Conservation (phyloP, 1,139 yeast species). For the Kodamaea fungicola region DNA sequence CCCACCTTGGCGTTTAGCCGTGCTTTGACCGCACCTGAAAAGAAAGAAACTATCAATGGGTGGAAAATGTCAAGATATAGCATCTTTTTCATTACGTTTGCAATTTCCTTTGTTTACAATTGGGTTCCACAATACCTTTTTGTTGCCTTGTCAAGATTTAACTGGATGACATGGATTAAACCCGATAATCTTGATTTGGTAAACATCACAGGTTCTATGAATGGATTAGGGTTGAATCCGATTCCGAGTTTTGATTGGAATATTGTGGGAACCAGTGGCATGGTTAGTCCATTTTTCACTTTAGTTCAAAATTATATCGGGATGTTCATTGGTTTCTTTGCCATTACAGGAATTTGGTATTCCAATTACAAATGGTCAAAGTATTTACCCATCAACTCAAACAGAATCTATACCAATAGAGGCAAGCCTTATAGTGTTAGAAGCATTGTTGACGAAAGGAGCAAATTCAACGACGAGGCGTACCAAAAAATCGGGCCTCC, state of each 20-base stretch:
- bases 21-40: slow-evolving; percentile 16
- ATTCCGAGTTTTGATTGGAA: slow-evolving; percentile 19
- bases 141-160: slow-evolving; percentile 14
- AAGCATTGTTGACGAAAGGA: slow-evolving; percentile 9
- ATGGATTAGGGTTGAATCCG: slow-evolving; percentile 19
- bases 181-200: slow-evolving; percentile 18
- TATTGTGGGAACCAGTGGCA: slow-evolving; percentile 9
- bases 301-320: slow-evolving; percentile 13
- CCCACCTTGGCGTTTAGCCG: slow-evolving; percentile 19
- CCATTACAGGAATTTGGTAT: slow-evolving; percentile 14
- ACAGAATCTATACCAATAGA: slow-evolving; percentile 12
- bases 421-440: slow-evolving; percentile 14
- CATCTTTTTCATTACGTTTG: slow-evolving; percentile 12
- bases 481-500: slow-evolving; percentile 35
- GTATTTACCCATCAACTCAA: slow-evolving; percentile 16
- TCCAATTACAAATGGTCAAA: slow-evolving; percentile 15
- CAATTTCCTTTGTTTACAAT: slow-evolving; percentile 15
- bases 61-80: slow-evolving; percentile 17
- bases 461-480: slow-evolving; percentile 13
- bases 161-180: slow-evolving; percentile 20
- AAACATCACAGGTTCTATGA: slow-evolving; percentile 13
- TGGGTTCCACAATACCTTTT: slow-evolving; percentile 19
- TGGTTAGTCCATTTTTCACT: slow-evolving; percentile 13
- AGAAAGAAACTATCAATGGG: slow-evolving; percentile 15
- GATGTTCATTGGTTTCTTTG: slow-evolving; percentile 10